These are phyloP conservation scores for Pichia sp. DNA, from an alignment of 1,139 yeast genomes.

Conservation along the genomic window DNA sequence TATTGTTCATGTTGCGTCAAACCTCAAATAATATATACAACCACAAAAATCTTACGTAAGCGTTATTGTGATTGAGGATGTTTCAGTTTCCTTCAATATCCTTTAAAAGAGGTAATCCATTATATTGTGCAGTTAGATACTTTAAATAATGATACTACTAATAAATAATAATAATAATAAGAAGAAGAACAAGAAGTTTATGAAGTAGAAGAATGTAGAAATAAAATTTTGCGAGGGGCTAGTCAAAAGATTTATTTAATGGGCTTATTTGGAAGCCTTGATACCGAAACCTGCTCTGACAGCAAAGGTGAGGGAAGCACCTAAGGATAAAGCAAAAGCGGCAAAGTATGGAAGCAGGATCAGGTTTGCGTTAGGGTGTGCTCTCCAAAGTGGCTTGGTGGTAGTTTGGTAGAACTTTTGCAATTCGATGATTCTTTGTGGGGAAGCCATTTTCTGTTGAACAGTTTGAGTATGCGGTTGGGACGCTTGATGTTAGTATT, in stretches of 20 bases:
- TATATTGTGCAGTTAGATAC: neutral
- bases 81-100: no score
- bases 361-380: conserved; percentile 70
- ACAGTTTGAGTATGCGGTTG: no score
- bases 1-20: no score
- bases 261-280: conserved; percentile 41
- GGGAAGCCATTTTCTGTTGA: conserved; percentile 17
- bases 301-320: conserved; percentile 66
- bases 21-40: no score
- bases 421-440: conserved; percentile 62
- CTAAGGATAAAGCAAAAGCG: conserved; percentile 68
- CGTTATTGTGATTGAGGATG: no score
- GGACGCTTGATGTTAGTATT: no score
- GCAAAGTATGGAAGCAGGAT: conserved; percentile 88
- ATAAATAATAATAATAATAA: neutral
- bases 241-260: neutral
- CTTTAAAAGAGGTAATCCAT: neutral
- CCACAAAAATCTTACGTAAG: no score
- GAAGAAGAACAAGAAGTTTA: neutral
- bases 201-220: conserved; percentile 5
- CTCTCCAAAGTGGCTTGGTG: conserved; percentile 70
- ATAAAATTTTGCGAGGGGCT: neutral
- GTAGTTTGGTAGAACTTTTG: conserved; percentile 74
- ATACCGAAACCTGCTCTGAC: conserved; percentile 76
- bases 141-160: neutral